These are phyloP conservation scores for Xylaria venustula DNA, from an alignment of 495 filamentous ascomycete species.

Conservation along the genomic window DNA sequence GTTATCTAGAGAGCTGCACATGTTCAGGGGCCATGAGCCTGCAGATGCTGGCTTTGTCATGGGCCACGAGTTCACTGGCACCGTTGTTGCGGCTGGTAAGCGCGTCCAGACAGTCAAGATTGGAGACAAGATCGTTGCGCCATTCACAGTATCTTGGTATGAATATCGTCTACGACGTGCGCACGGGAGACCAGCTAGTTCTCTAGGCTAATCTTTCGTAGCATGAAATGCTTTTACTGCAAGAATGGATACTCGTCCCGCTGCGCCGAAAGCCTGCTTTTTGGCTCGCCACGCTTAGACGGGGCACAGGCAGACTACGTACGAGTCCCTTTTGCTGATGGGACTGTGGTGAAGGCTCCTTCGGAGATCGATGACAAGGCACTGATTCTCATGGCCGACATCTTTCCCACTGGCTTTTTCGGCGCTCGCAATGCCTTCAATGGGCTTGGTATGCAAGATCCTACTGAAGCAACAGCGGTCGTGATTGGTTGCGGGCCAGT, in stretches of 20 bases:
- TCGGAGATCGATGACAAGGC: constrained; percentile 71
- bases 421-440: constrained; percentile 82
- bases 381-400: constrained; percentile 88
- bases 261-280: constrained; percentile 72
- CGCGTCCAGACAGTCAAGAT: constrained; percentile 66
- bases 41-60: constrained; percentile 47
- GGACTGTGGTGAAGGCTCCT: constrained; percentile 76
- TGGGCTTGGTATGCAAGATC: constrained; percentile 58
- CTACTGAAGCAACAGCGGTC: constrained; percentile 70
- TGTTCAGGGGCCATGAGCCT: constrained; percentile 79
- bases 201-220: constrained; percentile 29
- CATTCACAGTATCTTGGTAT: constrained; percentile 87
- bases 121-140: constrained; percentile 77
- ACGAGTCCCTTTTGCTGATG: constrained; percentile 80
- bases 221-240: constrained; percentile 90
- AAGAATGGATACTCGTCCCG: constrained; percentile 76
- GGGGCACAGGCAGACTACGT: constrained; percentile 92
- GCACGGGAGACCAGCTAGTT: background rate
- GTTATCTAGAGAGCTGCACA: constrained; percentile 74
- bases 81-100: constrained; percentile 64
- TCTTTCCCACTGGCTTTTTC: constrained; percentile 86
- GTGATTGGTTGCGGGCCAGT: constrained; percentile 88
- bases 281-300: constrained; percentile 72
- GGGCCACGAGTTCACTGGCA: constrained; percentile 84
- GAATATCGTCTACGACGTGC: constrained; percentile 25